Conservation (phyloP, 2,329 filamentous ascomycete genomes). For the Fusarium illudens region DNA sequence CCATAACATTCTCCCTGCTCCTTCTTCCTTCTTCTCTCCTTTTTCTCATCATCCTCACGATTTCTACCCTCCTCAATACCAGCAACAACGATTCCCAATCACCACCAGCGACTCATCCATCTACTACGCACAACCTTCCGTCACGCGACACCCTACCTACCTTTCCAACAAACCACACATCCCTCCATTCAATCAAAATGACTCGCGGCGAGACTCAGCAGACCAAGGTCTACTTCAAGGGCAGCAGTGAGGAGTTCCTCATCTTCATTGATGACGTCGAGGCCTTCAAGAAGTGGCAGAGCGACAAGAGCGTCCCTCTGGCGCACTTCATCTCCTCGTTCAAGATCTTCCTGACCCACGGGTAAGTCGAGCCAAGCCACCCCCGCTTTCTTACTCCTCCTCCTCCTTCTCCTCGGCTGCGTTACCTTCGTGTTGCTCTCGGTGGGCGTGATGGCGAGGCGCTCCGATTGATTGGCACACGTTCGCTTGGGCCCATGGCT, state of each 20-base stretch:
- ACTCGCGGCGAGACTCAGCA: constrained; percentile 74
- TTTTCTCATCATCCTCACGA: constrained; percentile 31
- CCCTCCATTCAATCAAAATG: constrained; percentile 60
- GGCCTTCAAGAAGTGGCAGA: constrained; percentile 81
- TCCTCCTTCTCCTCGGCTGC: neutral
- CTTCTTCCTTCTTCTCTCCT: constrained; percentile 11
- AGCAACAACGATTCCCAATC: constrained; percentile 12
- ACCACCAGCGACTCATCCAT: neutral
- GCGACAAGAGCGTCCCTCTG: constrained; percentile 79
- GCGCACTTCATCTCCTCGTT: constrained; percentile 87
- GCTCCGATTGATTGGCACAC: neutral
- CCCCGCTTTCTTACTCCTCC: constrained; percentile 13
- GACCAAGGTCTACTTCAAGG: constrained; percentile 88
- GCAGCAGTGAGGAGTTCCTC: constrained; percentile 66
- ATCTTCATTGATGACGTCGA: constrained; percentile 68
- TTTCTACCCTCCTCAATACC: constrained; percentile 3
- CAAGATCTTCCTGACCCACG: constrained; percentile 90
- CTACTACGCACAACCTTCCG: constrained; percentile 4
- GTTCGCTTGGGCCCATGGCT: neutral
- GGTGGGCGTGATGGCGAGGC: neutral
- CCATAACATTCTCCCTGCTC: constrained; percentile 19
- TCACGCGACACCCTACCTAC: constrained; percentile 17
- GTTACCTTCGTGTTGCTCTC: neutral
- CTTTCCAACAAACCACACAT: constrained; percentile 16
- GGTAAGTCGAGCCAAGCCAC: constrained; percentile 65